Base-by-base conservation (phyloP, 306 rosid species). In the Medicago arabica region DNA sequence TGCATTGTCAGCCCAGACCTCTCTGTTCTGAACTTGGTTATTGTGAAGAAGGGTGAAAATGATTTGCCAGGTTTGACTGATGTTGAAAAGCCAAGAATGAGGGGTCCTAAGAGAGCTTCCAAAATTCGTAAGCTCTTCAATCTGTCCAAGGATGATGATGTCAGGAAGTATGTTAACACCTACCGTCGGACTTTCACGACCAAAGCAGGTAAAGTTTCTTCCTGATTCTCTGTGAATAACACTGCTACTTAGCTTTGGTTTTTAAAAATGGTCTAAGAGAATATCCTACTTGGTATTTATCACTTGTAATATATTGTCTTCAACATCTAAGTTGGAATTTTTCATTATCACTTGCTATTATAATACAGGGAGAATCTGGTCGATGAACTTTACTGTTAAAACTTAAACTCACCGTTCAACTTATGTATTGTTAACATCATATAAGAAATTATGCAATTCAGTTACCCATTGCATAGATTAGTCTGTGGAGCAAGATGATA, bases 1-100 rank as follows among this genome's bases (percentile, higher is more conserved):
- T 81, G 81, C 81, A 81, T 81, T 63, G 85, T 81, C 18, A 81
- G 85, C 74, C 85, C 85, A 31, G 81, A 81, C 25, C 85, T 81
- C 39, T 81, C 85, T 70, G 85, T 81, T 43, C 8, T 81, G 63
- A 75, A 81, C 81, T 69, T 81, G 81, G 84, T 81, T 0, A 81
- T 81, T 75, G 84, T 81, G 49, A 81, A 81, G 81, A 81, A 81
- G 69, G 84, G 84, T 62, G 84, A 81, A 0, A 18, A 43, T 51
- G 84, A 81, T 62, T 75, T 81, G 50, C 84, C 84, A 1, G 84
- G 84, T 10, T 40, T 81, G 68, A 81, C 84, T 1, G 84, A 81
- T 40, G 58, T 81, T 51, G 84, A 81, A 11, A 81, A 81, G 81
- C 84, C 84, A 28, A 81, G 84, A 50, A 81, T 81, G 84, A 81